Evolutionary conservation across 352 stramenopile genomes (phyloP).

Genomic region (Globisporangium ultimum): DNA sequence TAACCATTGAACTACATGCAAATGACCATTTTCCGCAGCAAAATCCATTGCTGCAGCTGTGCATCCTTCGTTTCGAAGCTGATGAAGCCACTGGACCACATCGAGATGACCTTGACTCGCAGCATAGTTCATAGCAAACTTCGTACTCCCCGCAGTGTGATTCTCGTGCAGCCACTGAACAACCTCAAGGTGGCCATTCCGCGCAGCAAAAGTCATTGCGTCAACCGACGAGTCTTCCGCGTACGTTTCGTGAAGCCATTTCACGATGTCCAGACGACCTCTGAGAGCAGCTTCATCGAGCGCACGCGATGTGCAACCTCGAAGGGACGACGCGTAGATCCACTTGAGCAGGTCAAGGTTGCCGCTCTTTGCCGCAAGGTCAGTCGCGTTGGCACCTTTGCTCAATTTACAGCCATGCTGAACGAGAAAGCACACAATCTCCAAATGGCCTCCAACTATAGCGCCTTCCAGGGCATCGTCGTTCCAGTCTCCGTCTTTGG

Average conservation of each 20-base stretch:
- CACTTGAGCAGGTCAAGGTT: not conserved
- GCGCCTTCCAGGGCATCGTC: too few relatives aligned
- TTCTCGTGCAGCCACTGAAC: slow-evolving; percentile 3
- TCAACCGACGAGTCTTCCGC: not conserved
- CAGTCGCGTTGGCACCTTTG: not conserved
- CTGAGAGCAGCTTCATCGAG: not conserved
- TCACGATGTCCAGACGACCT: not conserved
- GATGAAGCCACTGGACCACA: slow-evolving; percentile 4
- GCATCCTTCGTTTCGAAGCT: not conserved
- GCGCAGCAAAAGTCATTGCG: not conserved
- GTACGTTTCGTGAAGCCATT: slow-evolving; percentile 1
- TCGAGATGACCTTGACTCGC: not conserved
- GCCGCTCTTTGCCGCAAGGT: not conserved
- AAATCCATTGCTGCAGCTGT: not conserved
- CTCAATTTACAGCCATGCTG: too few relatives aligned
- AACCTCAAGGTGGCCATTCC: not conserved
- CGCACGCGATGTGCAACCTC: not conserved
- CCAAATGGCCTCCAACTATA: not conserved
- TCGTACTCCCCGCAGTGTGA: not conserved
- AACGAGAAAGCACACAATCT: not conserved
- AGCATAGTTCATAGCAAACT: slow-evolving; percentile 1
- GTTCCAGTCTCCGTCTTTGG: not conserved
- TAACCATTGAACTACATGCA: slow-evolving; percentile 3
- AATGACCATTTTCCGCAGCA: slow-evolving; percentile 1
- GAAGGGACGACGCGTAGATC: not conserved